Evolutionary conservation across 257 asterid genomes (phyloP).

Genomic region (Lycium barbarum): DNA sequence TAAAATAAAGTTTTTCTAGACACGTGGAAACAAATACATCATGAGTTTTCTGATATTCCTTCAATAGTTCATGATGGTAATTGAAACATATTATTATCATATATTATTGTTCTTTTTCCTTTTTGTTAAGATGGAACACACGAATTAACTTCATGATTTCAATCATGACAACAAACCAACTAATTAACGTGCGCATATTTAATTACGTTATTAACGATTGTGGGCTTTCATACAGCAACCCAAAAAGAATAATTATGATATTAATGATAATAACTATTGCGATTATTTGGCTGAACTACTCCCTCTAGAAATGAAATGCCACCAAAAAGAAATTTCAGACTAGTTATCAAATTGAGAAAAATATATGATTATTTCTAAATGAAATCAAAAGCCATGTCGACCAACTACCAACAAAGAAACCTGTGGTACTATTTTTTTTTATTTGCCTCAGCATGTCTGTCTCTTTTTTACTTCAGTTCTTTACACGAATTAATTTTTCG

Average conservation of each 20-base stretch:
- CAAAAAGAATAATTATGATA: not conserved
- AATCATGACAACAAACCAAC: constrained; percentile 22
- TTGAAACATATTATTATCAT: not conserved
- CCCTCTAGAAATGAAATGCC: not conserved
- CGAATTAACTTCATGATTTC: constrained; percentile 25
- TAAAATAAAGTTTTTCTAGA: not conserved
- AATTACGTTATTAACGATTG: not conserved
- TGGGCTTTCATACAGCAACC: constrained; percentile 5
- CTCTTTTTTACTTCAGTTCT: too few relatives aligned
- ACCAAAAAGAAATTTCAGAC: not conserved
- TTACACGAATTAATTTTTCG: too few relatives aligned
- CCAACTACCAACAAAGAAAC: constrained; percentile 8
- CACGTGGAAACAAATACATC: constrained; percentile 13
- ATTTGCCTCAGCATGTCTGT: too few relatives aligned
- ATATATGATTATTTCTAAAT: not conserved
- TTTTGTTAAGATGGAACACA: constrained; percentile 10
- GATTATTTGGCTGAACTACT: not conserved
- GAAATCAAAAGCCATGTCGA: not conserved
- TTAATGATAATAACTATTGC: not conserved
- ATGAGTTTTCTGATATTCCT: constrained; percentile 13
- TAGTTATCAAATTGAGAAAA: not conserved
- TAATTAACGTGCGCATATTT: constrained; percentile 27
- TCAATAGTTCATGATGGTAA: constrained; percentile 4
- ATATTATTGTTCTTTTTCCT: not conserved
- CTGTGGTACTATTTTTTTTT: not conserved